Evolutionary conservation across 345 rosid genomes (phyloP), one percentile per base, ranked within the genome.

Genomic region (Anacardium occidentale): DNA sequence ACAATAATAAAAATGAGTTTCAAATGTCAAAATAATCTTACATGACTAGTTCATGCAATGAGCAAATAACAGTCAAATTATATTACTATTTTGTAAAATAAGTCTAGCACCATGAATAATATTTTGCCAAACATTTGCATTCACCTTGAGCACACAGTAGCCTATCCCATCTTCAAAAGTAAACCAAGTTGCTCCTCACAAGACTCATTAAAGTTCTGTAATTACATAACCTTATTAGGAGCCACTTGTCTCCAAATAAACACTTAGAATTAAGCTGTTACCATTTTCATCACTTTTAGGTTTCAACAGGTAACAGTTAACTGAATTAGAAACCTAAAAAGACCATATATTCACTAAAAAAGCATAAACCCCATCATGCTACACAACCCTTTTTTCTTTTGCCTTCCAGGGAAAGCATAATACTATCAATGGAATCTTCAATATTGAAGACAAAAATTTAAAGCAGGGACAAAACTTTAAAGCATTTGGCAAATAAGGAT

Each of bases 71-170:
- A 7, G 11, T 64, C n/a, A 53, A 47, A 48, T 44, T 22, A 65
- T 45, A 64, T 14, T 48, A 48, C 42, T 25, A n/a, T 17, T 51
- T 25, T 22, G 21, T 3, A 18, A 34, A 37, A 25, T 4, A 10
- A 40, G 7, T 65, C 56, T 51, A 65, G 37, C 22, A 15, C 22
- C 17, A 47, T 15, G 34, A 65, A 17, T 64, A 64, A 64, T 17
- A 45, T 25, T 14, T 15, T 50, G 42, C 21, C 48, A 47, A 48
- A 25, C 8, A 40, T 65, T 65, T 48, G 22, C 9, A 48, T 65
- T 50, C 55, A 65, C 55, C 69, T 65, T 14, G 10, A 65, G 55
- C 22, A 65, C 69, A 65, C 40, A 48, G 42, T 47, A 20, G 20
- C 40, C 40, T 48, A 45, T 47, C 32, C 56, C 69, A 48, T 65